Conservation (phyloP, 371 early-diverging fungal species). For the Mortierella sp. region DNA sequence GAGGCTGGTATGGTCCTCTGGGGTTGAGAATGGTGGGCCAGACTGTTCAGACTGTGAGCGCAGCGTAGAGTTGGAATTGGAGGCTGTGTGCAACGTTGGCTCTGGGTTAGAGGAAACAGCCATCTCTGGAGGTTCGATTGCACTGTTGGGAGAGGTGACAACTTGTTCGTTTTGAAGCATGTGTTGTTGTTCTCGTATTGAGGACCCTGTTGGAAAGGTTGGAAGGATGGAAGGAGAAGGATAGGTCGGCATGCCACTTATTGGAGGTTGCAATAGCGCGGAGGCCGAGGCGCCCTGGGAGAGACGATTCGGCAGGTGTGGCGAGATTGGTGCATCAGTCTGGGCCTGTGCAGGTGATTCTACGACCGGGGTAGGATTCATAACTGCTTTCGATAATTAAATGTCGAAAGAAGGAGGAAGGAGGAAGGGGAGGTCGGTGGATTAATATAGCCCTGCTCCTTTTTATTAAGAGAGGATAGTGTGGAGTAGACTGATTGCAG, state of each 20-base stretch:
- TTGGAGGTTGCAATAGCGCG: slow-evolving; percentile 14
- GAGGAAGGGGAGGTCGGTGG: not conserved
- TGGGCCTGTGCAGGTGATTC: not conserved
- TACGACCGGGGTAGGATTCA: not conserved
- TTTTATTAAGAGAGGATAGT: no score
- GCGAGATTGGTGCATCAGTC: not conserved
- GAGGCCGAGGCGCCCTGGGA: slow-evolving; percentile 11
- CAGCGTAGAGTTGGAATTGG: not conserved
- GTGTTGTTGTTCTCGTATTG: not conserved
- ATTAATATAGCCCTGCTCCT: no score
- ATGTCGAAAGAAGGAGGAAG: not conserved
- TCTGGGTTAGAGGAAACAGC: not conserved
- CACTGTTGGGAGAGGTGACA: not conserved
- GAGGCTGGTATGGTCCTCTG: not conserved
- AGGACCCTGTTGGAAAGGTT: not conserved
- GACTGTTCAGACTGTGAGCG: not conserved
- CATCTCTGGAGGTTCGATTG: not conserved
- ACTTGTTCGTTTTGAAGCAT: not conserved
- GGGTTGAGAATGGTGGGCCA: not conserved
- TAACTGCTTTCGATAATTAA: not conserved
- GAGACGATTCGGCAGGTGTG: not conserved
- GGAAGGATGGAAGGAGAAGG: slow-evolving; percentile 1
- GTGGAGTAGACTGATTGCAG: no score
- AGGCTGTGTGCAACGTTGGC: not conserved
- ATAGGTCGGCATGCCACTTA: slow-evolving; percentile 7